A percentile compares a stretch with the other conserved stretches of the same genome.
phyloP scores from a whole-genome alignment of 2,329 filamentous ascomycete species.

The Escovopsis weberi region DNA sequence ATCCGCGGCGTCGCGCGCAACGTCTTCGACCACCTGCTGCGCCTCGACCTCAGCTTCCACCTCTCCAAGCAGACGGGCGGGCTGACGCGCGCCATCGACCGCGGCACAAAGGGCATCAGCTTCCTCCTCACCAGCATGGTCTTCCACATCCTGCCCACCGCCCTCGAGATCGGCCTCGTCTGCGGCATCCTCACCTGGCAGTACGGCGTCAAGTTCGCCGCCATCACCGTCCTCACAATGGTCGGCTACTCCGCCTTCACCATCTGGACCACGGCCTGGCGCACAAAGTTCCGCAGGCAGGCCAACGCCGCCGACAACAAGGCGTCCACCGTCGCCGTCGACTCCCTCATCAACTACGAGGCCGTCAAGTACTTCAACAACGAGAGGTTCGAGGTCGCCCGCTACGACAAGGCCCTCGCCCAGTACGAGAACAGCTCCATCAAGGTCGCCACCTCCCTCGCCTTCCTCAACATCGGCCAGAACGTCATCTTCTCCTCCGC shows the following conservation, averaged over 20 bases:
- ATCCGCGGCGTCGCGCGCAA: slow-evolving; percentile 83
- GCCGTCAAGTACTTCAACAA: slow-evolving; percentile 99
- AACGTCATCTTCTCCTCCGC: slow-evolving; percentile 95
- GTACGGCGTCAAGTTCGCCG: slow-evolving; percentile 82
- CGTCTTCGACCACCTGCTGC: slow-evolving; percentile 81
- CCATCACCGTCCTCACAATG: slow-evolving; percentile 85
- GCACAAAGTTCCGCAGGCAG: slow-evolving; percentile 89
- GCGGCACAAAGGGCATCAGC: slow-evolving; percentile 96
- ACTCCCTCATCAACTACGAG: slow-evolving; percentile 97
- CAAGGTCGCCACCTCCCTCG: slow-evolving; percentile 87
- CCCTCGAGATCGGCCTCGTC: slow-evolving; percentile 86
- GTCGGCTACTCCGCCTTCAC: slow-evolving; percentile 91
- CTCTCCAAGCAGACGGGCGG: slow-evolving; percentile 89
- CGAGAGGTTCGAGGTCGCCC: slow-evolving; percentile 79
- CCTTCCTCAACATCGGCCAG: slow-evolving; percentile 86
- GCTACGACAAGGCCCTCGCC: slow-evolving; percentile 77
- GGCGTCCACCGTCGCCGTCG: slow-evolving; percentile 86
- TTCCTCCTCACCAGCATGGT: slow-evolving; percentile 97
- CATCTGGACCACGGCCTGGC: slow-evolving; percentile 90
- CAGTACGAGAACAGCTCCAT: slow-evolving; percentile 90
- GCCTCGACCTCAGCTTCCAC: slow-evolving; percentile 86
- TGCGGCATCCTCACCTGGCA: slow-evolving; percentile 95
- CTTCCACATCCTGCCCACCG: slow-evolving; percentile 89
- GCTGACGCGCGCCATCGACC: slow-evolving; percentile 82
- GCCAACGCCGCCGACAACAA: slow-evolving; percentile 94